Conservation (phyloP, 345 rosid genomes). For the Conringia planisiliqua region DNA sequence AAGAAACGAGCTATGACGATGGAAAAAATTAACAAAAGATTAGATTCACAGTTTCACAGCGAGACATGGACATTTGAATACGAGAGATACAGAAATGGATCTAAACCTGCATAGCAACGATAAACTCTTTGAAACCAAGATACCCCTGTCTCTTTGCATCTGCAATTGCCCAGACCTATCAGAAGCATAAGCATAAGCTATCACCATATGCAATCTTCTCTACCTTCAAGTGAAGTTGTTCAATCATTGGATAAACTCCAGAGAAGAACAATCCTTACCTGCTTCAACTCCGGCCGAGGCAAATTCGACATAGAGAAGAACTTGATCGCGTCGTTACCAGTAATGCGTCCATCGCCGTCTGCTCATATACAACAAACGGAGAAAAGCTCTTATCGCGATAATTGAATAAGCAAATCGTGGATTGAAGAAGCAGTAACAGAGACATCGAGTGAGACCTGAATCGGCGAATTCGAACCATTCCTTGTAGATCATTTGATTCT, state of each 20-base stretch:
- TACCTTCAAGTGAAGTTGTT: neutral
- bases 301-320: constrained; percentile 78
- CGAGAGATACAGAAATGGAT: neutral
- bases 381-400: neutral
- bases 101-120: constrained; percentile 67
- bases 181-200: neutral
- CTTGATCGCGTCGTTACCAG: constrained; percentile 81
- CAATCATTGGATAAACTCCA: neutral
- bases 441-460: constrained; percentile 47
- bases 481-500: constrained; percentile 69
- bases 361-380: constrained; percentile 14
- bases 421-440: neutral
- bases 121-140: constrained; percentile 73
- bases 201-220: constrained; percentile 1
- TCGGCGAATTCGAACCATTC: constrained; percentile 87
- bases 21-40: neutral
- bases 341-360: constrained; percentile 89
- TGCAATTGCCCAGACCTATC: constrained; percentile 89
- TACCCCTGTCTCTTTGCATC: constrained; percentile 87
- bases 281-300: constrained; percentile 81
- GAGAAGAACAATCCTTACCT: constrained; percentile 39
- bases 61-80: neutral
- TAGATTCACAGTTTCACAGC: constrained; percentile 21
- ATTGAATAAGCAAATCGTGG: neutral
- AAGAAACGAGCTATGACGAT: constrained; percentile 63